Base-by-base conservation (phyloP, 306 rosid species). In the Sicyos baderoa region DNA sequence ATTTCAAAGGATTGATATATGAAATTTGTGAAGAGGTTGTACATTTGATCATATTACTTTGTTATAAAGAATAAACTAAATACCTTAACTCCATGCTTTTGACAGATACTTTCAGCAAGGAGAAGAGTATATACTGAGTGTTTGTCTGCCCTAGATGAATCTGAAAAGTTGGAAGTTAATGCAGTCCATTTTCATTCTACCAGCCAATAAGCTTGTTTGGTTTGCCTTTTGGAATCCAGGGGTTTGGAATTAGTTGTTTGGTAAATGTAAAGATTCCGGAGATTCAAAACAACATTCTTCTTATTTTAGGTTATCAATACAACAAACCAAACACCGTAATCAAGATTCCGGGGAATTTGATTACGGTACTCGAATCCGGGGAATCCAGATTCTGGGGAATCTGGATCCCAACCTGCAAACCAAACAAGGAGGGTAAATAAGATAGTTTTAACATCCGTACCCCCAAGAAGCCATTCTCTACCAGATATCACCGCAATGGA, bases 401-500 rank as follows among this genome's bases (percentile, higher is more conserved):
- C n/a, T n/a, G n/a, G n/a, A n/a, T n/a, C n/a, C n/a, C n/a, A n/a
- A n/a, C n/a, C n/a, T n/a, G n/a, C n/a, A n/a, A n/a, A n/a, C n/a
- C n/a, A n/a, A n/a, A n/a, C n/a, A 25, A 25, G 3, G 3, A 3
- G 29, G 44, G 45, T 9, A 14, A 59, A 12, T 19, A 18, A 50
- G 57, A 9, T 16, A 50, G 50, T 72, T 29, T 14, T 59, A 72
- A 72, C 44, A 68, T 65, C 37, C 55, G 76, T 78, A 93, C 99
- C 99, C 83, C 94, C 88, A 61, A 79, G 86, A 76, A 86, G 97
- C 96, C 91, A 90, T 47, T 82, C 96, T 81, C 95, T 85, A 78
- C 88, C 99, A 15, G 96, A 80, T 82, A 85, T 84, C 73, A 84
- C 91, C 21, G 86, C 91, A 53, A 93, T 74, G 9, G 99, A 88